Evolutionary conservation across 805 yeast species (phyloP).

Genomic region (Sugiyamaella floridensis): DNA sequence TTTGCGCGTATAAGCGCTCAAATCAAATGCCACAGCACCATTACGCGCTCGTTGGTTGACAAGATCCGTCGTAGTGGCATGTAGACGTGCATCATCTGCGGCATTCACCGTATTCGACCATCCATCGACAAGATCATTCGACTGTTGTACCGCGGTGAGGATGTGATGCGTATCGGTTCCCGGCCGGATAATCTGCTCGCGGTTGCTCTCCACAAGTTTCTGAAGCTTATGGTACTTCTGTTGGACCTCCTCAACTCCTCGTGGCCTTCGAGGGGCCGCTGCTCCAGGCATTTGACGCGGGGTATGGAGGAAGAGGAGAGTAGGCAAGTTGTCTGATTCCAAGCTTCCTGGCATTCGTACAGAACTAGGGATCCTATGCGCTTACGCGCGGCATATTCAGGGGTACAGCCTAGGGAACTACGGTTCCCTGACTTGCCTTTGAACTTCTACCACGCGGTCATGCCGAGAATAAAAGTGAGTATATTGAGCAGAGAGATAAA

Average conservation of each 20-base stretch:
- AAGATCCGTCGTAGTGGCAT: slow-evolving; percentile 2
- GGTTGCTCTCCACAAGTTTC: not conserved
- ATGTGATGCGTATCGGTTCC: not conserved
- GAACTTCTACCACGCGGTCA: not conserved
- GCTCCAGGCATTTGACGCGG: not conserved
- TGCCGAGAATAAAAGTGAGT: not conserved
- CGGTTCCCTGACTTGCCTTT: not conserved
- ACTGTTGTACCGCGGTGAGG: not conserved
- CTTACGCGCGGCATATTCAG: not conserved
- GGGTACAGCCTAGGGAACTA: not conserved
- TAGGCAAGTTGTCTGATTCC: too few relatives aligned
- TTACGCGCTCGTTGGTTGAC: slow-evolving; percentile 2
- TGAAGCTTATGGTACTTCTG: slow-evolving; percentile 1
- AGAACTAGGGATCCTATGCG: too few relatives aligned
- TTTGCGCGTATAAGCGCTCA: not conserved
- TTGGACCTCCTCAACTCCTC: not conserved
- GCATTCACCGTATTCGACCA: slow-evolving; percentile 1
- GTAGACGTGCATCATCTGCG: slow-evolving; percentile 4
- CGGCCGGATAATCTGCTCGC: slow-evolving; percentile 4
- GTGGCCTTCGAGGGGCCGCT: not conserved
- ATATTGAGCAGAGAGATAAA: not conserved
- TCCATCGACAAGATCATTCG: slow-evolving; percentile 1
- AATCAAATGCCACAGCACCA: slow-evolving; percentile 1
- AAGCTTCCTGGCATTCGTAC: too few relatives aligned
- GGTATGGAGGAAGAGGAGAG: too few relatives aligned